Base-by-base conservation (phyloP, 495 filamentous ascomycete genomes). In the Sordaria brevicollis region DNA sequence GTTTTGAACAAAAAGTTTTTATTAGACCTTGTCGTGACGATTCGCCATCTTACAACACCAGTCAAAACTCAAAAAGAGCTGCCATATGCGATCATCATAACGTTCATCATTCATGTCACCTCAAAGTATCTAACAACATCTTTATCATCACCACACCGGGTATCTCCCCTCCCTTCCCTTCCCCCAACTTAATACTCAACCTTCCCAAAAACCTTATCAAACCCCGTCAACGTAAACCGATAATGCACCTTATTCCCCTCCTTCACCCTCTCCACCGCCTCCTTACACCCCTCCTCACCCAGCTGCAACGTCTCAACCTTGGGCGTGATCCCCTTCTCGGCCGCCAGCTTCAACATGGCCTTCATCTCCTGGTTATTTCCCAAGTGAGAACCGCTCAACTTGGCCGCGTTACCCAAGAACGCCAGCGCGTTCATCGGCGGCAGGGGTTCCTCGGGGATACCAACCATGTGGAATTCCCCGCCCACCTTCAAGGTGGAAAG, bases 401-500 rank as follows among this genome's bases (percentile, higher is more conserved):
- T 86, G 69, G 84, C 85, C 17, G 88, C 89, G 72, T 90, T 92
- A 5, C 81, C 71, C 41, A 86, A 84, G 74, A 93, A 86, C 66
- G 85, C 85, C 78, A 89, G 83, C 0, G 88, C 87, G 79, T 83
- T 88, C 70, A 92, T 81, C 39, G 83, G 74, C 31, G 86, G 84
- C 1, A 92, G 80, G 31, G 90, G 87, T 73, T 90, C 80, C 73
- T 93, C 89, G 9, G 89, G 90, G 68, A 92, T 78, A 0, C 90
- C 91, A 69, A 91, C 89, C 71, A 89, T 89, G 80, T 93, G 87
- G 84, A 93, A 93, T 66, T 84, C 81, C 68, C 91, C 88, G 76
- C 87, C 87, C 70, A 93, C 86, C 75, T 89, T 88, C 74, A 93
- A 86, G 35, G 85, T 89, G 39, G 83, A 85, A 74, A 92, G 81